phyloP scores from a whole-genome alignment of 2,329 filamentous ascomycete species.

The Colletotrichum cereale region DNA sequence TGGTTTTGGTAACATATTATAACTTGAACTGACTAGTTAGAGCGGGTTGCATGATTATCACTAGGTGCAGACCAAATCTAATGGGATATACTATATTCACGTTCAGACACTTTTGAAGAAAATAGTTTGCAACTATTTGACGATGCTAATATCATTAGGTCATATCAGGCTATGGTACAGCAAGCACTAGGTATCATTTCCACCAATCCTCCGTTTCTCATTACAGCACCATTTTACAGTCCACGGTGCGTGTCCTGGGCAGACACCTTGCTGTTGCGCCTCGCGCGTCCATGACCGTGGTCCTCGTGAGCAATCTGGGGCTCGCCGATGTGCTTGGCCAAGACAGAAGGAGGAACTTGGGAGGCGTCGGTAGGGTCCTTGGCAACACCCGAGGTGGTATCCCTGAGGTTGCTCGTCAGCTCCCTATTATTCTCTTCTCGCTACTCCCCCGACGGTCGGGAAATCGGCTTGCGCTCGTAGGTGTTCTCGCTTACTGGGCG shows the following conservation, averaged over 20 bases:
- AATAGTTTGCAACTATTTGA: not conserved
- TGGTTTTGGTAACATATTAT: too few relatives aligned
- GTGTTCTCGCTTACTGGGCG: slow-evolving; percentile 49
- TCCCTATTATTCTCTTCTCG: slow-evolving; percentile 30
- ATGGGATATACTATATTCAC: too few relatives aligned
- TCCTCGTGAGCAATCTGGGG: slow-evolving; percentile 61
- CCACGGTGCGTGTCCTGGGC: slow-evolving; percentile 63
- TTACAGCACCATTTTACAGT: slow-evolving; percentile 49
- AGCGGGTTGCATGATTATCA: too few relatives aligned
- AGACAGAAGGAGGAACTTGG: slow-evolving; percentile 68
- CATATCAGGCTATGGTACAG: slow-evolving; percentile 34
- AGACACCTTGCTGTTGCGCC: slow-evolving; percentile 60
- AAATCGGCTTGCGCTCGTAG: slow-evolving; percentile 22
- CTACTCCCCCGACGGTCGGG: not conserved
- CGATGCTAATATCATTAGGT: slow-evolving; percentile 32
- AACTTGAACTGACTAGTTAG: too few relatives aligned
- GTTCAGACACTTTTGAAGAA: too few relatives aligned
- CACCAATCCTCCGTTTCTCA: not conserved
- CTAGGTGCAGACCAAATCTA: too few relatives aligned
- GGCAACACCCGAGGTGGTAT: slow-evolving; percentile 32
- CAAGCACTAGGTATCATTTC: slow-evolving; percentile 31
- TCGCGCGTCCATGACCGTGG: slow-evolving; percentile 55
- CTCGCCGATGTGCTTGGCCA: slow-evolving; percentile 61
- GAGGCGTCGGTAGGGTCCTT: slow-evolving; percentile 67
- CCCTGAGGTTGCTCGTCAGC: slow-evolving; percentile 39